Percentiles rank a stretch among this genome's conserved stretches.
These are phyloP conservation scores for Litsea cubeba DNA, from an alignment of 164 flowering plant species.

Conservation along the genomic window DNA sequence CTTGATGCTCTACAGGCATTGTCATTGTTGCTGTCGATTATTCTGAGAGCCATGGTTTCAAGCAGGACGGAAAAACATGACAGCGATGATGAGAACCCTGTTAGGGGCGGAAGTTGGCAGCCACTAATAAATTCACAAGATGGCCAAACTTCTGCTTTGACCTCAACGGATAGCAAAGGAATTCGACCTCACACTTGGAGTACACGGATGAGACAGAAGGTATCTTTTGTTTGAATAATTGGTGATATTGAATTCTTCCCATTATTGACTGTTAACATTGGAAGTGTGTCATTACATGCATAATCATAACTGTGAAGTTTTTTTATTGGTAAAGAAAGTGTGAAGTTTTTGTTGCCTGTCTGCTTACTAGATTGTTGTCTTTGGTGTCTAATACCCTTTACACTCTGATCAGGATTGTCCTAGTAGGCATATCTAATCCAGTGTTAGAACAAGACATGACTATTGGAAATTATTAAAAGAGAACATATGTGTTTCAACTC, in stretches of 20 bases:
- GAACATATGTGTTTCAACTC: too few relatives aligned
- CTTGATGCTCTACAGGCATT: constrained; percentile 34
- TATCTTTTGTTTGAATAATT: constrained; percentile 14
- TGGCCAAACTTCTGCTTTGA: constrained; percentile 40
- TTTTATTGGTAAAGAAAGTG: too few relatives aligned
- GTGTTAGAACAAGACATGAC: too few relatives aligned
- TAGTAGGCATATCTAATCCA: too few relatives aligned
- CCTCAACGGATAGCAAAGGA: constrained; percentile 31
- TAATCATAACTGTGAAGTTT: too few relatives aligned
- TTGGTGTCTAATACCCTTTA: too few relatives aligned
- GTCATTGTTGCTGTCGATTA: constrained; percentile 48
- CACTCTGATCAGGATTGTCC: too few relatives aligned
- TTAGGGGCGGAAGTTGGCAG: constrained; percentile 31
- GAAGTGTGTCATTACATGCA: not conserved
- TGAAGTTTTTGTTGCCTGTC: too few relatives aligned
- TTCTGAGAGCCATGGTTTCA: constrained; percentile 59
- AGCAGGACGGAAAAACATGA: constrained; percentile 33
- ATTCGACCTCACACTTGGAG: constrained; percentile 60
- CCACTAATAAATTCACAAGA: constrained; percentile 48
- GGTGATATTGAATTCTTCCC: not conserved
- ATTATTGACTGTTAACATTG: not conserved
- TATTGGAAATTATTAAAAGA: too few relatives aligned
- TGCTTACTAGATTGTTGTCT: too few relatives aligned
- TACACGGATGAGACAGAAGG: constrained; percentile 75
- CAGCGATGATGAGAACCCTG: constrained; percentile 40